Evolutionary conservation across 2,329 filamentous ascomycete species (phyloP), one percentile per base, ranked within the genome.

Genomic region (Colletotrichum sp.): DNA sequence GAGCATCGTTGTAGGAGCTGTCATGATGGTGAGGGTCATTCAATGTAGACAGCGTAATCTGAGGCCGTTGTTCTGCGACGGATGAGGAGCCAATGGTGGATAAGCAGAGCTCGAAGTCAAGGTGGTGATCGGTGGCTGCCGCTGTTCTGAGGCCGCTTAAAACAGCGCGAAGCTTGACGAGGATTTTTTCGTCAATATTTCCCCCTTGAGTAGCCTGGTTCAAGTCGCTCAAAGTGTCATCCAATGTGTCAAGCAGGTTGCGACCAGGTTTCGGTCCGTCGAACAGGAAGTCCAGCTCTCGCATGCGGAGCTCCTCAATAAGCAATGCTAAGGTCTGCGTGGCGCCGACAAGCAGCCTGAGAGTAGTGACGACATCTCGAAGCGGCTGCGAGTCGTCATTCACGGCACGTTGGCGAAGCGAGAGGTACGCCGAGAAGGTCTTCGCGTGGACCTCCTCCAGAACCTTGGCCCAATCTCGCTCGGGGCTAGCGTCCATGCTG

Each of bases 281-380:
- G 4, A 36, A n/a, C 8, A 26, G 26, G 6, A 39, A 9, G 6
- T 44, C 32, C 24, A 22, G 26, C n/a, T 36, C 15, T 18, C 8
- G 24, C 26, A 26, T 34, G 8, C 34, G 16, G n/a, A 63, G 39
- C 22, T 75, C 73, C 9, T 63, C 63, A 1, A 68, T 4, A 5
- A 75, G 32, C 5, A 75, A 63, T 10, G 15, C 30, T 5, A 75
- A 39, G 6, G 63, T 72, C 26, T 72, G 69, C 9, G 72, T 55
- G 3, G 63, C 28, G 26, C 73, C 73, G 12, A 63, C 28, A 13
- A 68, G 57, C 2, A 64, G 32, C 34, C 73, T 67, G 16, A 75
- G 39, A 8, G 69, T 65, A 16, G n/a, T n/a, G 15, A 62, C 39
- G 16, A 26, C 30, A 57, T 39, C 16, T 30, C 52, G 30, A 68